Evolutionary conservation across 140 eudicot species (phyloP).

Genomic region (Flaveria floridana): DNA sequence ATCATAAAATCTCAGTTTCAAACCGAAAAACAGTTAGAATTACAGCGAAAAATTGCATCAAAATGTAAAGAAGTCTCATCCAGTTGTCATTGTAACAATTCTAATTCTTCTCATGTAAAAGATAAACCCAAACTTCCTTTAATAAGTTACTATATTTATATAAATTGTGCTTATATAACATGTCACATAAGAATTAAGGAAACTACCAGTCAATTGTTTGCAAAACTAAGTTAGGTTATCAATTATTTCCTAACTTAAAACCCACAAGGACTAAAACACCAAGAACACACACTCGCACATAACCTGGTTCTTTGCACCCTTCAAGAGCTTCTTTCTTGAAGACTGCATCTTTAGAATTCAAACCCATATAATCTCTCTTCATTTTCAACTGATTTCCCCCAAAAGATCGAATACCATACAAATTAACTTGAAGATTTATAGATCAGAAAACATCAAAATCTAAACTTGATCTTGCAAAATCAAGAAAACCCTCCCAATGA

Average conservation of each 20-base stretch:
- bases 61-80: background rate
- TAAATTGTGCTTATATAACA: background rate
- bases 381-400: conserved; percentile 21
- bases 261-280: conserved; percentile 6
- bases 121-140: background rate
- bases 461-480: background rate
- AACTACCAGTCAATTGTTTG: background rate
- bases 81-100: no score
- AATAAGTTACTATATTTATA: background rate
- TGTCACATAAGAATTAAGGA: background rate
- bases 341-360: conserved; percentile 34
- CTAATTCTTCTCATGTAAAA: background rate
- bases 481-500: background rate
- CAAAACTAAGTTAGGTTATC: background rate
- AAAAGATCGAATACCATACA: background rate
- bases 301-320: conserved; percentile 27
- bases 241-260: background rate
- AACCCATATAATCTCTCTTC: conserved; percentile 62
- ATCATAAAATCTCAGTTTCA: conserved; percentile 10
- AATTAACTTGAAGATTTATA: background rate
- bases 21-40: background rate
- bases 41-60: background rate
- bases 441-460: background rate
- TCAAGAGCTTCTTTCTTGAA: conserved; percentile 50
- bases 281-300: background rate